These are phyloP conservation scores for Globisporangium emineosum DNA, from an alignment of 352 stramenopile genomes.

Conservation along the genomic window DNA sequence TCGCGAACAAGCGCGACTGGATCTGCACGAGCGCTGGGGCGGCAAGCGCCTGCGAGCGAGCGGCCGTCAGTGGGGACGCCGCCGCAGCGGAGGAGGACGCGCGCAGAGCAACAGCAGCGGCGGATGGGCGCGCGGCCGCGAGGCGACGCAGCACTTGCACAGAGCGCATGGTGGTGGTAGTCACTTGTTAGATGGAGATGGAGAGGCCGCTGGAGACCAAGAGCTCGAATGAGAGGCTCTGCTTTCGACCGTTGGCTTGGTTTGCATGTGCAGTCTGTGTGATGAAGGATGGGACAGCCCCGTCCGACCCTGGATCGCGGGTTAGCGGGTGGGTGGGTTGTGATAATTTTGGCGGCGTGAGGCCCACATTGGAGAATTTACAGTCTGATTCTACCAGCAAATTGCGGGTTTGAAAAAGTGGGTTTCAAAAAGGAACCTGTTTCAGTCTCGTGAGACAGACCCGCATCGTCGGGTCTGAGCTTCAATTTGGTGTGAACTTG, in stretches of 20 bases:
- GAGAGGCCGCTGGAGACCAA: neutral
- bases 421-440: neutral
- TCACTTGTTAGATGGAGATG: neutral
- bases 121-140: slow-evolving; percentile 8
- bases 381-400: no score
- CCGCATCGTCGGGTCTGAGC: no score
- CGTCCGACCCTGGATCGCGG: slow-evolving; percentile 12
- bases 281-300: neutral
- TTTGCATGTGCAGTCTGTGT: neutral
- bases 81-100: neutral
- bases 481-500: no score
- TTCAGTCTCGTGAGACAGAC: neutral
- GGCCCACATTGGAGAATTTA: no score
- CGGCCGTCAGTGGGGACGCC: neutral
- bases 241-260: neutral
- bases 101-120: slow-evolving; percentile 6
- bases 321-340: slow-evolving; percentile 7
- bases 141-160: slow-evolving; percentile 20
- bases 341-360: no score
- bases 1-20: slow-evolving; percentile 40
- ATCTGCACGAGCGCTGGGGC: slow-evolving; percentile 12
- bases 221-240: slow-evolving; percentile 12
- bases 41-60: neutral
- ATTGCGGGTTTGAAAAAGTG: neutral
- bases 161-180: slow-evolving; percentile 16